A percentile compares a stretch with the other conserved stretches of the same genome.
Conservation (phyloP, 2,329 filamentous ascomycete species). For the Talaromyces amestolkiae region DNA sequence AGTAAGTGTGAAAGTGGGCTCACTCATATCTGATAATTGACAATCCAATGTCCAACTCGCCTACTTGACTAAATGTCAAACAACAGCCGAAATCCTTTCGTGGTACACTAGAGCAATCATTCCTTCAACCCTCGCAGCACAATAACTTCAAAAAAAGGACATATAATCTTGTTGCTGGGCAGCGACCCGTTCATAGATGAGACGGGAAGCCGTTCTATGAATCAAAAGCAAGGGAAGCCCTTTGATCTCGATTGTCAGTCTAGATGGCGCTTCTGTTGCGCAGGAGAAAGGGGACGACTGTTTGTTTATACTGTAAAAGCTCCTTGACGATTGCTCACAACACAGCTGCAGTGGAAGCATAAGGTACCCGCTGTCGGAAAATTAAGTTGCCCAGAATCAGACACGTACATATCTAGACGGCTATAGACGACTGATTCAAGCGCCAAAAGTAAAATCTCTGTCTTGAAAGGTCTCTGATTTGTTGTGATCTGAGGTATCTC, state of each 20-base stretch:
- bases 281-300: constrained; percentile 14
- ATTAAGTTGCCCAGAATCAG: constrained; percentile 1
- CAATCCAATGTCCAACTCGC: background rate
- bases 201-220: background rate
- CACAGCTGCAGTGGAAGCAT: background rate
- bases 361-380: constrained; percentile 6
- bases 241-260: background rate
- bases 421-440: background rate
- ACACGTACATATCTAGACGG: constrained; percentile 6
- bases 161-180: constrained; percentile 15
- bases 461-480: background rate
- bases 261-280: background rate
- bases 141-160: background rate
- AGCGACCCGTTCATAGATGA: constrained; percentile 4
- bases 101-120: background rate
- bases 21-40: background rate
- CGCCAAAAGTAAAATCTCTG: background rate
- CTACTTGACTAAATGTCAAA: background rate
- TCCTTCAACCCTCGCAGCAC: constrained; percentile 14
- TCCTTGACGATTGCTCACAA: constrained; percentile 15
- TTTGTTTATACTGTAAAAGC: constrained; percentile 1
- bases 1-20: background rate
- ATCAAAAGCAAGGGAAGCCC: constrained; percentile 16
- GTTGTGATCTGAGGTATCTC: background rate
- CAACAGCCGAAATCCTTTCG: background rate